Base-by-base conservation (phyloP, 768 basidiomycete species). In the Pisolithus marmoratus region DNA sequence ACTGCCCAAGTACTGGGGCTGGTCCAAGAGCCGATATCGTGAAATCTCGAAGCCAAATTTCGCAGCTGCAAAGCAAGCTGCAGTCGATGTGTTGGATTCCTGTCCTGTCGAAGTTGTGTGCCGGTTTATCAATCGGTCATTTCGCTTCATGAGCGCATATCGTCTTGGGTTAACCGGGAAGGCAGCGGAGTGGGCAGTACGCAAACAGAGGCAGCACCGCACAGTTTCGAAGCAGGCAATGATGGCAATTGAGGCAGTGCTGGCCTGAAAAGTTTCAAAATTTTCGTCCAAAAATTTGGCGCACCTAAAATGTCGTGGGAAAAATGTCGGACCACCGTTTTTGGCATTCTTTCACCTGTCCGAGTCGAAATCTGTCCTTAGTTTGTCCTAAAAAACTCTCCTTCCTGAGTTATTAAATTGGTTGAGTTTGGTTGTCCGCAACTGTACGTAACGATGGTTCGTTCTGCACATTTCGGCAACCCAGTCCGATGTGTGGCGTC, bases 121-220 rank as follows among this genome's bases (percentile, higher is more conserved):
- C 2, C 14, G 17, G 15, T 44, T 44, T 15, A 44, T 44, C 11
- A 44, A 27, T 15, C 4, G 20, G 61, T 61, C 71, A 1, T 70
- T 65, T 63, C 38, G 64, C 5, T 75, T 71, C 51, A 66, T 70
- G 64, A 60, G 57, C 50, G 67, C 70, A 11, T 77, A 74, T 45
- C 54, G 60, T 11, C 34, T 51, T 11, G 71, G 73, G 2, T 54
- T 74, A 26, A 72, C 59, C 12, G 69, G 72, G 7, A 58, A 63
- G 23, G 71, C 70, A 23, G 74, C 70, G 11, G 68, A 57, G 40
- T 75, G 72, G 69, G 71, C 71, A 11, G 70, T 44, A 8, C 26
- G 3, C 9, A 44, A 44, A 17, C 43, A 44, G 26, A 44, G 29
- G 9, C 43, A 44, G 11, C 74, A 75, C 48, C 54, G 65, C 2